Base-by-base conservation (phyloP, 2,329 filamentous ascomycete genomes). In the Akanthomyces uredinophilus region DNA sequence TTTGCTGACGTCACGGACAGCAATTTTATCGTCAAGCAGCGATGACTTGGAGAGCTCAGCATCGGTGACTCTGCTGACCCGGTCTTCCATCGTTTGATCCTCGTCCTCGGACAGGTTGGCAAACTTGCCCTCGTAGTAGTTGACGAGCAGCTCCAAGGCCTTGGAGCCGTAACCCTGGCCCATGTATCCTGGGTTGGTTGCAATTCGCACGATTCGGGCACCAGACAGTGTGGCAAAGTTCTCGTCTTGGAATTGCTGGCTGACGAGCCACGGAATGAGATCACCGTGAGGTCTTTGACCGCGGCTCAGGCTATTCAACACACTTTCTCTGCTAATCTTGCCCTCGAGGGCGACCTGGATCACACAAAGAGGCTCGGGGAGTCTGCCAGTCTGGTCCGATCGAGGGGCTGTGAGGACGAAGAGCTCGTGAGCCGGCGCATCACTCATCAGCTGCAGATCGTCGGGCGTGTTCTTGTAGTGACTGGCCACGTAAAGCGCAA, bases 391-490 rank as follows among this genome's bases (percentile, higher is more conserved):
- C 59, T 88, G 85, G 66, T 94, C 90, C 3, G 89, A 83, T 18
- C 94, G 87, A 0, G 95, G 94, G 2, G 93, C 90, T 2, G 96
- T 92, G 27, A 99, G 85, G 11, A 98, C 95, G 70, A 95, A 99
- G 7, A 99, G 84, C 73, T 98, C 93, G 75, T 99, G 95, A 0
- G 95, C 94, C 1, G 95, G 95, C 1, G 95, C 95, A 75, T 99
- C 95, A 65, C 92, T 96, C 92, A 99, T 96, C 62, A 99, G 84
- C 74, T 98, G 95, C n/a, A 99, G 83, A 70, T 99, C 95, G 70
- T 99, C 96, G 0, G 95, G 95, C 0, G 93, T 92, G 77, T 99
- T 99, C 77, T 98, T 98, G 81, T 99, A 97, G 75, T 96, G 92
- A 59, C 92, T 96, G 32, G 95, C 92, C 32, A 99, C 96, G 69